A percentile compares a stretch with the other conserved stretches of the same genome.
Evolutionary conservation across 306 rosid genomes (phyloP).

Genomic region (Comarum palustre): DNA sequence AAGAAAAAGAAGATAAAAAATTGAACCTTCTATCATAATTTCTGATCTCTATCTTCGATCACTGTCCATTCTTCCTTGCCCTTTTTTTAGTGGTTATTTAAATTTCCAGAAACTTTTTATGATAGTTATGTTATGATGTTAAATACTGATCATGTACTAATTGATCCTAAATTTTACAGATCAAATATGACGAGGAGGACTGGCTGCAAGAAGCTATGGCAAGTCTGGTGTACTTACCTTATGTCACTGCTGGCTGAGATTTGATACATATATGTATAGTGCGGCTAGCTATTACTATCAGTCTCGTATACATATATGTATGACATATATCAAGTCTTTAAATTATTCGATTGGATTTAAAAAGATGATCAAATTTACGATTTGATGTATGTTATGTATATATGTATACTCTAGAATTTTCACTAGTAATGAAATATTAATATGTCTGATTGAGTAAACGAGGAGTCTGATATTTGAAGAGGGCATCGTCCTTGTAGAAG

Average conservation of each 20-base stretch:
- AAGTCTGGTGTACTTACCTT: conserved; percentile 54
- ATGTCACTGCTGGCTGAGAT: conserved; percentile 41
- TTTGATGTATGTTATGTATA: too few relatives aligned
- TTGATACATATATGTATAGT: conserved; percentile 4
- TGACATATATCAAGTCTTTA: too few relatives aligned
- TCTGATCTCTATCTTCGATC: neutral
- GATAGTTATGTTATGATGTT: neutral
- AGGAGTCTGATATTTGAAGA: conserved; percentile 1
- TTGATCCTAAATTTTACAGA: conserved; percentile 30
- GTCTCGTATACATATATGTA: too few relatives aligned
- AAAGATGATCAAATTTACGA: too few relatives aligned
- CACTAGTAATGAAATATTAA: too few relatives aligned
- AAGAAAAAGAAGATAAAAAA: neutral
- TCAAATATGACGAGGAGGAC: conserved; percentile 67
- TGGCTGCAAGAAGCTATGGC: conserved; percentile 89
- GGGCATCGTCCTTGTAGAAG: neutral
- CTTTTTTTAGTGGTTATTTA: neutral
- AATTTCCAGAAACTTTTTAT: neutral
- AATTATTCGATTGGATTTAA: too few relatives aligned
- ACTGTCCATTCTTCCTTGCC: neutral
- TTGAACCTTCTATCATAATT: neutral
- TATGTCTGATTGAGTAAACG: too few relatives aligned
- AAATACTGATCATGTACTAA: neutral
- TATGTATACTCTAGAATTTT: too few relatives aligned
- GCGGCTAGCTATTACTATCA: neutral